A percentile compares a stretch with the other conserved stretches of the same genome.
These are phyloP conservation scores for Hanseniaspora uvarum DNA, from an alignment of 1,139 yeast species.

Conservation along the genomic window DNA sequence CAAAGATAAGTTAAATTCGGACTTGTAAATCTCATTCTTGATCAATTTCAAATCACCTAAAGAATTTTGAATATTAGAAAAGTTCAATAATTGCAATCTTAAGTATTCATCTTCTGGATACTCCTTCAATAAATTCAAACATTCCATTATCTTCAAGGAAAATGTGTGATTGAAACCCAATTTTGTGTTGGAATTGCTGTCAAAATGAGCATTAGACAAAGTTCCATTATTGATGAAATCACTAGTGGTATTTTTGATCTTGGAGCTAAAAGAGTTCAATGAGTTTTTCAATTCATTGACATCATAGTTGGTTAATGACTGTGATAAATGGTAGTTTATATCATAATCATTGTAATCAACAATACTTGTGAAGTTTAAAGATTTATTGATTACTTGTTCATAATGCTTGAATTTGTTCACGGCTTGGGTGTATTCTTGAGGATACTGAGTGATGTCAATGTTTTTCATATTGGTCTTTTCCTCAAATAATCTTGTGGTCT, in stretches of 20 bases:
- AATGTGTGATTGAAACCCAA: conserved; percentile 27
- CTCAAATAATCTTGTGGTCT: conserved; percentile 70
- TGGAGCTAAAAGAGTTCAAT: conserved; percentile 41
- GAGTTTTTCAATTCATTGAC: conserved; percentile 39
- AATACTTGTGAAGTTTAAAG: conserved; percentile 57
- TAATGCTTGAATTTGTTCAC: conserved; percentile 68
- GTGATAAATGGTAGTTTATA: conserved; percentile 26
- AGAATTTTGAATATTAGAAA: conserved; percentile 49
- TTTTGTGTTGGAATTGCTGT: neutral
- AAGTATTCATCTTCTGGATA: conserved; percentile 34
- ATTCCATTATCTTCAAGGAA: conserved; percentile 32
- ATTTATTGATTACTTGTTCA: conserved; percentile 60
- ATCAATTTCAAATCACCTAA: conserved; percentile 77
- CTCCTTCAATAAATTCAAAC: conserved; percentile 31
- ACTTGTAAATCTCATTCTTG: conserved; percentile 65
- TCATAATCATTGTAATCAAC: conserved; percentile 76
- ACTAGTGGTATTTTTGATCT: conserved; percentile 30
- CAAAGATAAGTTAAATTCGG: conserved; percentile 62
- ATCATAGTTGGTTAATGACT: conserved; percentile 9
- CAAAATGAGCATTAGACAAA: conserved; percentile 64
- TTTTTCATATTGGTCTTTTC: conserved; percentile 71
- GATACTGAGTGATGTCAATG: conserved; percentile 63
- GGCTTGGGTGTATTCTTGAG: conserved; percentile 68
- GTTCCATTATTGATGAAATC: conserved; percentile 33
- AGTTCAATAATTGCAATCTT: conserved; percentile 41